These are phyloP conservation scores for Bimuria novae-zelandiae DNA, from an alignment of 2,329 filamentous ascomycete species.

Conservation along the genomic window DNA sequence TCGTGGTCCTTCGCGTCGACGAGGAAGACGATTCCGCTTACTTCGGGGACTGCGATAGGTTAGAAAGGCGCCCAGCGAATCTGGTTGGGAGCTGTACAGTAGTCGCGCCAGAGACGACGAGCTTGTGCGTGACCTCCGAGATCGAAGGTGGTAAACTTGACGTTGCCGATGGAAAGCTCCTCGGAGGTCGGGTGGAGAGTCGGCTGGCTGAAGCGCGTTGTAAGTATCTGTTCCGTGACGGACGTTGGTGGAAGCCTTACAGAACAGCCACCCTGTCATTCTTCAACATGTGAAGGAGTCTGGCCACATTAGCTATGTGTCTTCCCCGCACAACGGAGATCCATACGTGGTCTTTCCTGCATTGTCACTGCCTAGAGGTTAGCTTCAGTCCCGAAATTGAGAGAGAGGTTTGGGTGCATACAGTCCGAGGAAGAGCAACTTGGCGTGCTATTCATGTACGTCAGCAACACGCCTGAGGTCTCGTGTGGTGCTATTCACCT, in stretches of 20 bases:
- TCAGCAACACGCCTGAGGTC: slow-evolving; percentile 12
- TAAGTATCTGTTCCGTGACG: slow-evolving; percentile 14
- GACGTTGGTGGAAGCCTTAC: slow-evolving; percentile 58
- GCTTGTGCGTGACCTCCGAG: slow-evolving; percentile 49
- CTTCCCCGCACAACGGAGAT: slow-evolving; percentile 7
- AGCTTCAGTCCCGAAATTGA: slow-evolving; percentile 11
- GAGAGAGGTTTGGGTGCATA: slow-evolving; percentile 7
- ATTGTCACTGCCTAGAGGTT: slow-evolving; percentile 84
- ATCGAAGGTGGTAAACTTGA: slow-evolving; percentile 94
- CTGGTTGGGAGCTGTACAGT: slow-evolving; percentile 29
- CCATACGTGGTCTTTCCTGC: slow-evolving; percentile 94
- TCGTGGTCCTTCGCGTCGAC: slow-evolving; percentile 98
- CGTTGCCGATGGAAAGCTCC: slow-evolving; percentile 54
- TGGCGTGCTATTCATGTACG: slow-evolving; percentile 62
- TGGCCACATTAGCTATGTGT: slow-evolving; percentile 17
- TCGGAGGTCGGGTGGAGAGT: slow-evolving; percentile 66
- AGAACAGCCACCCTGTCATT: slow-evolving; percentile 85
- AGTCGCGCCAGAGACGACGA: slow-evolving; percentile 47
- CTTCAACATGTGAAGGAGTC: slow-evolving; percentile 90
- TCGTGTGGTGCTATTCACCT: slow-evolving; percentile 46
- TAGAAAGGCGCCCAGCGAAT: slow-evolving; percentile 1
- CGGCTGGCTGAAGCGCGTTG: slow-evolving; percentile 22
- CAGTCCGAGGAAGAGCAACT: slow-evolving; percentile 73
- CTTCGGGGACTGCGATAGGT: slow-evolving; percentile 40
- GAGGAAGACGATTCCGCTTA: slow-evolving; percentile 86